Conservation (phyloP, 2,329 filamentous ascomycete species). For the Alternaria solani region DNA sequence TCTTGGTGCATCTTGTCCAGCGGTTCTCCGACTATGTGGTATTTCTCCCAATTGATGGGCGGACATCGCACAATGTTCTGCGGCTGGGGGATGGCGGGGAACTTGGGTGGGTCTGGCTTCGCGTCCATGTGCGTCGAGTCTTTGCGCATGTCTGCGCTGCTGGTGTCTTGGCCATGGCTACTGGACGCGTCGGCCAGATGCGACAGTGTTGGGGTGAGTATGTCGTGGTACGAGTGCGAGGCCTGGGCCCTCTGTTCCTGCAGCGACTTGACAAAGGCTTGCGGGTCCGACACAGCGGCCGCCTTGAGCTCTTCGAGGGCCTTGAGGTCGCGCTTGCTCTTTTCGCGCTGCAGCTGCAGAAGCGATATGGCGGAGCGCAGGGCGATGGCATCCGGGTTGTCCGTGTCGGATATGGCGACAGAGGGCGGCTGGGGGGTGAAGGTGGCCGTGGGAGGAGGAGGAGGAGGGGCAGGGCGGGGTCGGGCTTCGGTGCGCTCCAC, state of each 20-base stretch:
- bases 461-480: slow-evolving; percentile 39
- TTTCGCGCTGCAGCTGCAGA: slow-evolving; percentile 83
- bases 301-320: slow-evolving; percentile 73
- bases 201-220: slow-evolving; percentile 50
- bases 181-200: slow-evolving; percentile 43
- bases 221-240: slow-evolving; percentile 36
- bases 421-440: slow-evolving; percentile 55
- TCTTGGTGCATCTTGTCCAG: slow-evolving; percentile 86
- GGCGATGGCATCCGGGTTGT: slow-evolving; percentile 87
- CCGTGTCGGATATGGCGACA: slow-evolving; percentile 57
- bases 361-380: slow-evolving; percentile 85
- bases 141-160: slow-evolving; percentile 35
- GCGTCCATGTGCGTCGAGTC: slow-evolving; percentile 36
- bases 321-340: slow-evolving; percentile 77
- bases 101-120: slow-evolving; percentile 47
- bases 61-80: slow-evolving; percentile 88
- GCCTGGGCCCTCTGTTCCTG: slow-evolving; percentile 62
- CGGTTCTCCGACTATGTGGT: slow-evolving; percentile 85
- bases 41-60: slow-evolving; percentile 93
- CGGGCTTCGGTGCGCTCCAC: slow-evolving; percentile 35
- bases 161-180: slow-evolving; percentile 32
- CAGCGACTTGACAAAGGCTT: slow-evolving; percentile 75
- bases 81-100: slow-evolving; percentile 74
- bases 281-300: slow-evolving; percentile 74
- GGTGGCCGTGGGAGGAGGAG: slow-evolving; percentile 41